A percentile compares a stretch with the other conserved stretches of the same genome.
Conservation (phyloP, 202 grass and related monocot species). For the Eragrostis tef region DNA sequence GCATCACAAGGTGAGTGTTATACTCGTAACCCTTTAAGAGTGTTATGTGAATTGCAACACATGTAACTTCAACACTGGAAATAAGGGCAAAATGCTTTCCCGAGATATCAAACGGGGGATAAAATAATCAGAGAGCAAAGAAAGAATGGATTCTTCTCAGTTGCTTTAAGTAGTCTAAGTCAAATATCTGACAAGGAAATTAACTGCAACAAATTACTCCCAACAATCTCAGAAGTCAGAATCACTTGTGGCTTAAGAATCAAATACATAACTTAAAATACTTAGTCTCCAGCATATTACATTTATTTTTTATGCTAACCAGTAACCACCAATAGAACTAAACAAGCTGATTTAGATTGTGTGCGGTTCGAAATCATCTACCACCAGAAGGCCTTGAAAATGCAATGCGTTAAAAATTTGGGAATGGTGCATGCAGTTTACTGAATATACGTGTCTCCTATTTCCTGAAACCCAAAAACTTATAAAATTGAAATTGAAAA, state of each 20-base stretch:
- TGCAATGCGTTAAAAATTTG: neutral
- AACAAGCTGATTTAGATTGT: constrained; percentile 20
- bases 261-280: constrained; percentile 9
- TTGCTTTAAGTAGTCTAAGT: constrained; percentile 20
- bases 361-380: constrained; percentile 25
- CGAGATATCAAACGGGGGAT: constrained; percentile 15
- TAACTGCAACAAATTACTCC: constrained; percentile 21
- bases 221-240: neutral
- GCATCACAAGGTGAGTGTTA: constrained; percentile 1
- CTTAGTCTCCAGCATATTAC: neutral
- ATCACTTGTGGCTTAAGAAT: constrained; percentile 4
- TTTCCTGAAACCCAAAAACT: constrained; percentile 5
- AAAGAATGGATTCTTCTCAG: neutral
- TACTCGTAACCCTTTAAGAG: constrained; percentile 5
- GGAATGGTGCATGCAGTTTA: neutral
- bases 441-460: neutral
- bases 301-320: constrained; percentile 5
- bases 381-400: neutral
- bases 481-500: neutral
- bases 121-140: constrained; percentile 22
- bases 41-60: constrained; percentile 7
- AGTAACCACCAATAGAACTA: neutral
- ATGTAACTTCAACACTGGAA: constrained; percentile 7
- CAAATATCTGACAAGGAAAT: neutral
- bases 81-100: neutral